Percentiles rank a stretch among this genome's conserved stretches.
Conservation (phyloP, 768 basidiomycete genomes). For the Hypholoma fasciculare region DNA sequence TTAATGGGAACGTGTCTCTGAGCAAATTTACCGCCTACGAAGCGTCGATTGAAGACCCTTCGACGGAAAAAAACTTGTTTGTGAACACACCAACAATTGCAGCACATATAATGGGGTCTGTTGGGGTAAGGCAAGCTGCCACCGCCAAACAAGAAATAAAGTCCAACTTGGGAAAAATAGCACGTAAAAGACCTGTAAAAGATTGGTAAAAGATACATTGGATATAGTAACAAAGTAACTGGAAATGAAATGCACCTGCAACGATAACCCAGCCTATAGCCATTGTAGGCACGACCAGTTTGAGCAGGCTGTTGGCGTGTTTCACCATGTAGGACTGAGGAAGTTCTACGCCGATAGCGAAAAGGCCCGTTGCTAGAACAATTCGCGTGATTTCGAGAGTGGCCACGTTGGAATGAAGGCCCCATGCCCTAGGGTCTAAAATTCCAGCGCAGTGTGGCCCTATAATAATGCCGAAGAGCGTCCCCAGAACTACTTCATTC, state of each 20-base stretch:
- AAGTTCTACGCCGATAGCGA: constrained; percentile 94
- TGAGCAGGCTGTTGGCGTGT: constrained; percentile 69
- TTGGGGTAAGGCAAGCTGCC: constrained; percentile 89
- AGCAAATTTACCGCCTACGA: constrained; percentile 68
- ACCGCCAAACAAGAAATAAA: constrained; percentile 82
- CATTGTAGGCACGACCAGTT: constrained; percentile 84
- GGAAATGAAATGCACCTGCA: constrained; percentile 44
- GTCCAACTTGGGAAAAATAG: constrained; percentile 68
- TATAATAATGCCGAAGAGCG: constrained; percentile 61
- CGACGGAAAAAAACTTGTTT: neutral
- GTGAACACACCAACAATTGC: constrained; percentile 63
- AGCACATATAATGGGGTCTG: constrained; percentile 92
- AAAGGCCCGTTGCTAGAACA: constrained; percentile 89
- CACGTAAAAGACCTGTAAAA: constrained; percentile 58
- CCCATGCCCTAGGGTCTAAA: constrained; percentile 83
- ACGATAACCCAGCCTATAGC: constrained; percentile 84
- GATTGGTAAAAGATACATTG: constrained; percentile 30
- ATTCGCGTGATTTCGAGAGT: constrained; percentile 87
- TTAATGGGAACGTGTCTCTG: constrained; percentile 68
- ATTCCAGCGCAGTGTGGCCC: constrained; percentile 73
- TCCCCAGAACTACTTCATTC: constrained; percentile 93
- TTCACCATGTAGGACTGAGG: constrained; percentile 82
- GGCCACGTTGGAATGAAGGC: constrained; percentile 47
- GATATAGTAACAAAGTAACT: neutral
- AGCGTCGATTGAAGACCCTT: neutral